phyloP scores from a whole-genome alignment of 257 asterid species.

The Solanum sitiens region DNA sequence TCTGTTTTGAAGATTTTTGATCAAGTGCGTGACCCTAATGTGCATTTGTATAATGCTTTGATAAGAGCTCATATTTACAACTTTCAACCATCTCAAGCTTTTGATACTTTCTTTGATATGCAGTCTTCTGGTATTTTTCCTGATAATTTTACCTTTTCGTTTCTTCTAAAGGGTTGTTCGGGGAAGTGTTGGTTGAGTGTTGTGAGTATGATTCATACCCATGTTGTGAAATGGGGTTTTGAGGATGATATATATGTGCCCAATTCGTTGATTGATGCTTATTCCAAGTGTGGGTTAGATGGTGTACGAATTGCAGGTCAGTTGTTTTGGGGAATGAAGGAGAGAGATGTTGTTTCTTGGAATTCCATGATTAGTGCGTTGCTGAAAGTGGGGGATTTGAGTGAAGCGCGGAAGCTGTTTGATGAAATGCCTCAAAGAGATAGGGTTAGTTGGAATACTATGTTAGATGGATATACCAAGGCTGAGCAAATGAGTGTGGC shows the following conservation, averaged over 20 bases:
- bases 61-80: conserved; percentile 39
- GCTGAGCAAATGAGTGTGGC: conserved; percentile 17
- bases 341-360: conserved; percentile 51
- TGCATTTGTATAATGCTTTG: conserved; percentile 37
- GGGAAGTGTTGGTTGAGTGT: conserved; percentile 19
- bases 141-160: conserved; percentile 52
- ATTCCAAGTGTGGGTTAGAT: conserved; percentile 41
- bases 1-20: conserved; percentile 43
- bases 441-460: conserved; percentile 28
- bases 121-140: conserved; percentile 36
- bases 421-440: conserved; percentile 25
- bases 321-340: conserved; percentile 40
- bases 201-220: conserved; percentile 49
- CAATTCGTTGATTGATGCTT: conserved; percentile 64
- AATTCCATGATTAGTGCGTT: conserved; percentile 52
- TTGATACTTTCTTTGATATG: conserved; percentile 42
- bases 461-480: conserved; percentile 25
- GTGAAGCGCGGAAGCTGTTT: conserved; percentile 18
- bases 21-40: conserved; percentile 37
- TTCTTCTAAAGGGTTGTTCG: conserved; percentile 48
- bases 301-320: conserved; percentile 38
- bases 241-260: conserved; percentile 42
- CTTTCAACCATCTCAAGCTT: conserved; percentile 36
- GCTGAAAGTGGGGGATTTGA: conserved; percentile 13
- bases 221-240: conserved; percentile 44